These are phyloP conservation scores for Periconia sp. DNA, from an alignment of 2,329 filamentous ascomycete genomes.

Conservation along the genomic window DNA sequence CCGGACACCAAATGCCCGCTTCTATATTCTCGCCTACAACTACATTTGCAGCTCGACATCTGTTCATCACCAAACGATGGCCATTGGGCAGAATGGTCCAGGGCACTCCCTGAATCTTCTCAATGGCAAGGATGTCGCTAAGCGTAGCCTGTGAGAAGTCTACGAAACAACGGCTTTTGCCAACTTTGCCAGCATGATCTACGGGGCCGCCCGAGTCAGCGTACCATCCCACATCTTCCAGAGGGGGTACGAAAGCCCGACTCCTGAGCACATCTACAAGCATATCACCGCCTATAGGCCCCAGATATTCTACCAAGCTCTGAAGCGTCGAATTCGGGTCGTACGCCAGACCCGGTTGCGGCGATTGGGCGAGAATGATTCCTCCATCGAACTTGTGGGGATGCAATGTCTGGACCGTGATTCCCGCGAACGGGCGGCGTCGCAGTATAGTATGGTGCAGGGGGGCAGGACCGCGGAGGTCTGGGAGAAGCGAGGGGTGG, in stretches of 20 bases:
- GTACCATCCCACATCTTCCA: slow-evolving; percentile 42
- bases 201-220: slow-evolving; percentile 18
- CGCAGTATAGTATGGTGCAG: slow-evolving; percentile 80
- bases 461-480: slow-evolving; percentile 83
- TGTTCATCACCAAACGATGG: slow-evolving; percentile 29
- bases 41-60: slow-evolving; percentile 4
- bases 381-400: slow-evolving; percentile 77
- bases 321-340: slow-evolving; percentile 43
- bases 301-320: slow-evolving; percentile 57
- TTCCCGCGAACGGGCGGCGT: slow-evolving; percentile 63
- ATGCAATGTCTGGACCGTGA: slow-evolving; percentile 87
- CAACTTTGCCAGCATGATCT: slow-evolving; percentile 72
- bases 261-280: slow-evolving; percentile 66
- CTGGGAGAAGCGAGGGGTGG: slow-evolving; percentile 86
- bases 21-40: background rate
- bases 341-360: slow-evolving; percentile 57
- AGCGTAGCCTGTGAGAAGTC: slow-evolving; percentile 59
- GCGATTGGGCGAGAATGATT: slow-evolving; percentile 67
- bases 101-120: slow-evolving; percentile 64
- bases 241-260: slow-evolving; percentile 66
- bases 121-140: slow-evolving; percentile 57
- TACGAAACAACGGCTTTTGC: slow-evolving; percentile 63
- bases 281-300: slow-evolving; percentile 67
- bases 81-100: slow-evolving; percentile 56
- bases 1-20: background rate